A percentile compares a stretch with the other conserved stretches of the same genome.
These are phyloP conservation scores for Penicillium sp. DNA, from an alignment of 2,329 filamentous ascomycete species.

Conservation along the genomic window DNA sequence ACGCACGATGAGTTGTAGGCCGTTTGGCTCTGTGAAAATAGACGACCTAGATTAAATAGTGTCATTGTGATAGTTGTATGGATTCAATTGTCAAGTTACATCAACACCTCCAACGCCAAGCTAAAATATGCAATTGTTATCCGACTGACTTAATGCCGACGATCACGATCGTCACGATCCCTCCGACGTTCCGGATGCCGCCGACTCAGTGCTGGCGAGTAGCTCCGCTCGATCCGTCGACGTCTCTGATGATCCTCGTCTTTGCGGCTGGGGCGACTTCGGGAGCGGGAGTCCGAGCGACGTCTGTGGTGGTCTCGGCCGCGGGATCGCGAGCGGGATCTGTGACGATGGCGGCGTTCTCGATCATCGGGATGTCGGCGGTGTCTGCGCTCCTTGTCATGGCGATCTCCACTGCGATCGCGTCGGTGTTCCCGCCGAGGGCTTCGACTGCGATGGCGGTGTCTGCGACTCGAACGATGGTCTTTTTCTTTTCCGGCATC, in stretches of 20 bases:
- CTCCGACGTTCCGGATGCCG: slow-evolving; percentile 28
- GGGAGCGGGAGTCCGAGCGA: slow-evolving; percentile 31
- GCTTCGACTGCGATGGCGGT: slow-evolving; percentile 37
- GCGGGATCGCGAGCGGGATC: slow-evolving; percentile 32
- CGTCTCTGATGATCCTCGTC: slow-evolving; percentile 27
- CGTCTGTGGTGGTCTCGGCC: slow-evolving; percentile 29
- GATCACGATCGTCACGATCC: slow-evolving; percentile 30
- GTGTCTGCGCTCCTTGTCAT: slow-evolving; percentile 52
- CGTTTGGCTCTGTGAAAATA: slow-evolving; percentile 17
- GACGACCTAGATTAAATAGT: slow-evolving; percentile 15
- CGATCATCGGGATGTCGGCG: slow-evolving; percentile 35
- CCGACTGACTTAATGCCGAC: slow-evolving; percentile 24
- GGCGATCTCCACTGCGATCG: slow-evolving; percentile 30
- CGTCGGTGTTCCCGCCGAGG: slow-evolving; percentile 32
- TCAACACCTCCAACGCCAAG: slow-evolving; percentile 9
- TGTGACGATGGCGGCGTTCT: slow-evolving; percentile 34
- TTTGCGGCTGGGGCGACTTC: slow-evolving; percentile 30
- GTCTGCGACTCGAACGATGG: slow-evolving; percentile 24
- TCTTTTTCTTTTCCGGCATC: slow-evolving; percentile 9
- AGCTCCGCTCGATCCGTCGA: slow-evolving; percentile 26
- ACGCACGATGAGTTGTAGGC: slow-evolving; percentile 54
- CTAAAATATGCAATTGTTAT: slow-evolving; percentile 3
- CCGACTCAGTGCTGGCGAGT: slow-evolving; percentile 25
- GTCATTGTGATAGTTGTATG: slow-evolving; percentile 3
- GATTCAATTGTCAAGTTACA: slow-evolving; percentile 5